phyloP scores from a whole-genome alignment of 2,329 filamentous ascomycete species.

The Trichoderma atroviride region DNA sequence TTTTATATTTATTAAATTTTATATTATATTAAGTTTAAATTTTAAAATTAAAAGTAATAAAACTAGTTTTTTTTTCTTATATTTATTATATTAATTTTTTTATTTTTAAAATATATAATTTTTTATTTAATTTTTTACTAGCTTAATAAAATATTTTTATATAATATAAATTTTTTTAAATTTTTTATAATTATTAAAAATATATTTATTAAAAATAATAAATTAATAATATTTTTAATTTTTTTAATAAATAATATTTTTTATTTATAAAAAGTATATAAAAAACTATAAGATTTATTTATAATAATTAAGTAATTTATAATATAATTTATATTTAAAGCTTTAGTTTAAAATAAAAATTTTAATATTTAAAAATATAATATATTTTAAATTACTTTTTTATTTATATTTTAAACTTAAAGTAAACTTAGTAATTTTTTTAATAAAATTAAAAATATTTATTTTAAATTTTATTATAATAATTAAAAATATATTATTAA shows the following conservation, averaged over 20 bases:
- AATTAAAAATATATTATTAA: no score
- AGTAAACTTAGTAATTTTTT: background rate
- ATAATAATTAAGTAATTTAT: background rate
- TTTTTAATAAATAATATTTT: background rate
- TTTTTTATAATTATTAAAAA: background rate
- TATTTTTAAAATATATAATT: background rate
- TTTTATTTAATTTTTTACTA: no score
- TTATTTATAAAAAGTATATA: background rate
- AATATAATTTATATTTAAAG: background rate
- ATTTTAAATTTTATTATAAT: no score
- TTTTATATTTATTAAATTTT: no score
- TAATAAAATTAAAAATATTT: no score
- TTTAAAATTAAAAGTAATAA: background rate
- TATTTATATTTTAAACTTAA: background rate
- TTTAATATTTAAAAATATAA: background rate
- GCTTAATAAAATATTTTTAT: background rate
- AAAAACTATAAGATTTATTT: background rate
- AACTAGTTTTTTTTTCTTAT: background rate
- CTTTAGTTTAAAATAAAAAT: background rate
- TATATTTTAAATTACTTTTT: background rate
- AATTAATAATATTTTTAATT: background rate
- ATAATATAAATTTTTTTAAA: background rate
- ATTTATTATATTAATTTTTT: background rate
- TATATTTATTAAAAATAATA: background rate
- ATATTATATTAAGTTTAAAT: background rate